Evolutionary conservation across 108 stramenopile species (phyloP).

Genomic region (Fistulifera solaris): DNA sequence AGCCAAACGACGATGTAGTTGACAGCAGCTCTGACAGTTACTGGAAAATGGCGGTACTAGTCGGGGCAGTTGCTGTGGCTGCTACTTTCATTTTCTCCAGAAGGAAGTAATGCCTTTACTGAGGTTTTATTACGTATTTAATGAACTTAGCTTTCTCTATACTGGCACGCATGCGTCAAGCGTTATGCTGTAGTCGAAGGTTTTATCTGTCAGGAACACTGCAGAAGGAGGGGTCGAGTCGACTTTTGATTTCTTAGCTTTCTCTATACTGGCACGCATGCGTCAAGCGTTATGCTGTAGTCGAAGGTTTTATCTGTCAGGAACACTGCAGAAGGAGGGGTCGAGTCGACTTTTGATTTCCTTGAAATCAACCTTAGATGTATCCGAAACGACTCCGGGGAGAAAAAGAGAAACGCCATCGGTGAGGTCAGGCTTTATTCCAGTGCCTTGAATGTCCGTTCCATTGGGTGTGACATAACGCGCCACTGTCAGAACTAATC

Average conservation of each 20-base stretch:
- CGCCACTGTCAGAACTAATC: conserved; percentile 90
- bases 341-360: neutral
- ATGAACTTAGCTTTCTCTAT: too few species aligned
- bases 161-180: too few species aligned
- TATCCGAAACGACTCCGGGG: conserved; percentile 10
- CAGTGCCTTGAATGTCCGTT: conserved; percentile 80
- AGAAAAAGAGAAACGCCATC: conserved; percentile 38
- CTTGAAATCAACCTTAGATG: neutral
- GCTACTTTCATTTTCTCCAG: neutral
- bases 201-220: neutral
- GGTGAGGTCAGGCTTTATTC: conserved; percentile 70
- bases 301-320: too few species aligned
- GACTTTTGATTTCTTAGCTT: neutral
- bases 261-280: too few species aligned
- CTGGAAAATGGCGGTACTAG: neutral
- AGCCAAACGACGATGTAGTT: neutral
- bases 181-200: too few species aligned
- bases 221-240: conserved; percentile 1
- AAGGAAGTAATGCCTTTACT: neutral
- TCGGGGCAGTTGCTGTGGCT: neutral
- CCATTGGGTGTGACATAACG: conserved; percentile 86
- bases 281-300: too few species aligned
- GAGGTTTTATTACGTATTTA: too few species aligned
- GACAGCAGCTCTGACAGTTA: neutral
- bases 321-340: neutral